Evolutionary conservation across 805 yeast species (phyloP).

Genomic region (Suhomyces tanzawaensis): DNA sequence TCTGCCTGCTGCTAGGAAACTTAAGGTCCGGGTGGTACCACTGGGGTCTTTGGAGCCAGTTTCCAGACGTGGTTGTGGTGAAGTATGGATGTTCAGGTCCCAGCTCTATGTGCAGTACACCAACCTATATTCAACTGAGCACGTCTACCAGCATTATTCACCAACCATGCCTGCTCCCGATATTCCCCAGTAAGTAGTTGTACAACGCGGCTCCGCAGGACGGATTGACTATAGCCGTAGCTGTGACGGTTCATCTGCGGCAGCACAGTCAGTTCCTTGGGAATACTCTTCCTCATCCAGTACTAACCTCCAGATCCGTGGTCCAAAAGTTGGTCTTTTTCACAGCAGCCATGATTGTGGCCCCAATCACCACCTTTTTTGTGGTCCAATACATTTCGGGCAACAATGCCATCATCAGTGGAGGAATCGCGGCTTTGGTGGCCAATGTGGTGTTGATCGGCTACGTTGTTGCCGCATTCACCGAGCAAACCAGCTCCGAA

Average conservation of each 20-base stretch:
- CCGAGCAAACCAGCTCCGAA: slow-evolving; percentile 48
- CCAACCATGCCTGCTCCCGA: slow-evolving; percentile 10
- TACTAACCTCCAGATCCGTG: slow-evolving; percentile 45
- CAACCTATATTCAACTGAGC: no score
- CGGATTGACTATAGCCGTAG: not conserved
- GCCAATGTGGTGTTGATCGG: slow-evolving; percentile 75
- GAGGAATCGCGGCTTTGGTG: slow-evolving; percentile 75
- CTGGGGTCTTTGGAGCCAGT: no score
- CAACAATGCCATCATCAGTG: slow-evolving; percentile 62
- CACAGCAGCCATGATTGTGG: slow-evolving; percentile 72
- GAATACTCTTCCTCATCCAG: not conserved
- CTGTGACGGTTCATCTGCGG: no score
- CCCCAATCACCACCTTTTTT: slow-evolving; percentile 67
- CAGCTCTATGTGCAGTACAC: no score
- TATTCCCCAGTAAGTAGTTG: slow-evolving; percentile 14
- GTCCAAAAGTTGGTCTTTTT: slow-evolving; percentile 66
- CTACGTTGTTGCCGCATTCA: slow-evolving; percentile 71
- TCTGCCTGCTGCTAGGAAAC: no score
- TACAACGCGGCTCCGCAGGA: not conserved
- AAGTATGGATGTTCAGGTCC: no score
- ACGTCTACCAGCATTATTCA: no score
- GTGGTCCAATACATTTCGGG: slow-evolving; percentile 42
- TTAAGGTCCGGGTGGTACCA: no score
- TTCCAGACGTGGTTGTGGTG: no score
- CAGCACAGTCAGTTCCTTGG: no score